phyloP scores from a whole-genome alignment of 768 basidiomycete genomes.

The Dentipellis sp. region DNA sequence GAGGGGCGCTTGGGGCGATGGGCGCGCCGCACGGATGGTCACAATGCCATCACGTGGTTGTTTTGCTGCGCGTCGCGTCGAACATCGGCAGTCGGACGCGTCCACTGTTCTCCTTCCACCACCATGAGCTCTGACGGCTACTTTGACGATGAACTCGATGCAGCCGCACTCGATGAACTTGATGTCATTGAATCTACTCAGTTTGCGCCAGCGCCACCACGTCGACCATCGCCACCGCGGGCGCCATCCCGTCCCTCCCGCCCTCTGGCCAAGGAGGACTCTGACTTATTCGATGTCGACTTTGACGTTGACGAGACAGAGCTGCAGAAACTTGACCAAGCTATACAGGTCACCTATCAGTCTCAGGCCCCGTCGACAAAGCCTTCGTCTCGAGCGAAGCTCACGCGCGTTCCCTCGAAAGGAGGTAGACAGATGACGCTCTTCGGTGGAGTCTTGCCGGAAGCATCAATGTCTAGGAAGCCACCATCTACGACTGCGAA shows the following conservation, averaged over 20 bases:
- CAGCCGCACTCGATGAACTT: constrained; percentile 48
- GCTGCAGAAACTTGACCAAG: constrained; percentile 42
- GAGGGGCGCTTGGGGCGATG: neutral
- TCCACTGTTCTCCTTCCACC: neutral
- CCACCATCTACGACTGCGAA: neutral
- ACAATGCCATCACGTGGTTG: neutral
- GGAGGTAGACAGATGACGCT: constrained; percentile 56
- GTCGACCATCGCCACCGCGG: constrained; percentile 4
- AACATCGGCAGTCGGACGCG: neutral
- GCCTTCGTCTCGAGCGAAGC: constrained; percentile 19
- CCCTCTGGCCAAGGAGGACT: constrained; percentile 29
- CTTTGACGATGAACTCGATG: constrained; percentile 51
- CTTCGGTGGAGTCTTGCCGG: constrained; percentile 46
- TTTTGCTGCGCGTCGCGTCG: neutral
- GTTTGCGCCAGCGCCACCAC: constrained; percentile 15
- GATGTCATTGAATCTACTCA: constrained; percentile 65
- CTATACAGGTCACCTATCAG: constrained; percentile 39
- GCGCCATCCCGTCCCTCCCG: neutral
- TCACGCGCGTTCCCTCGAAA: constrained; percentile 20
- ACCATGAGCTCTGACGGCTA: constrained; percentile 73
- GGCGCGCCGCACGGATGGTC: neutral
- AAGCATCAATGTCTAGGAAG: constrained; percentile 22
- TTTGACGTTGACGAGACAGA: constrained; percentile 50
- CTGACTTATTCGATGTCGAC: constrained; percentile 24
- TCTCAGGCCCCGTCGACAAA: constrained; percentile 31